Conservation (phyloP, 306 rosid species). For the Cajanus cajan region DNA sequence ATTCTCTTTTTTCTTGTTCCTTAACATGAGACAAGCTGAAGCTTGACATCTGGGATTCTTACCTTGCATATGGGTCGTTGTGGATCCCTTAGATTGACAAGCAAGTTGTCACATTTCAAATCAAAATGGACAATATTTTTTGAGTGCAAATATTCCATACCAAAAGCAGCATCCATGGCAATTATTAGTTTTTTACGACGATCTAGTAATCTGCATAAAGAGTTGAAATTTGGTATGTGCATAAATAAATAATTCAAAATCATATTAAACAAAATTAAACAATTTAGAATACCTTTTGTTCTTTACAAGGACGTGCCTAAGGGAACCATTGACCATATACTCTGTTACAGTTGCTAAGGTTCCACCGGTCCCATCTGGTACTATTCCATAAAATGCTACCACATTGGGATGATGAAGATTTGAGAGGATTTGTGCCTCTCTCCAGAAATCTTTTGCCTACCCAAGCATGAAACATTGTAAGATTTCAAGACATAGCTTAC, state of each 20-base stretch:
- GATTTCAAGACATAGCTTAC: conserved; percentile 1
- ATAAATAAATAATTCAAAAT: conserved; percentile 13
- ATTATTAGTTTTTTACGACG: conserved; percentile 76
- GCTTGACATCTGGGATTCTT: conserved; percentile 25
- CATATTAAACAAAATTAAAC: not conserved
- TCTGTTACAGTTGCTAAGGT: conserved; percentile 90
- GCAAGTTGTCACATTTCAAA: conserved; percentile 92
- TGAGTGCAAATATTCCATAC: conserved; percentile 95
- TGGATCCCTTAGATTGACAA: conserved; percentile 87
- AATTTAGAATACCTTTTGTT: conserved; percentile 61
- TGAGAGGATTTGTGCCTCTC: conserved; percentile 91
- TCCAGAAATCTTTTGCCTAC: conserved; percentile 95
- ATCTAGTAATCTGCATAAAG: conserved; percentile 74
- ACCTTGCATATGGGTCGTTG: conserved; percentile 95
- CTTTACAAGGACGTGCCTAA: conserved; percentile 73
- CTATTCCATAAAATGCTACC: conserved; percentile 89
- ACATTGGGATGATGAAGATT: conserved; percentile 97
- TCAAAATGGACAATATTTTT: conserved; percentile 94
- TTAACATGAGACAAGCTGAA: conserved; percentile 9
- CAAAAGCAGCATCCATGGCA: conserved; percentile 96
- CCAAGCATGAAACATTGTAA: conserved; percentile 30
- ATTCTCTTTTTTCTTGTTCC: not conserved
- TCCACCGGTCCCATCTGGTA: conserved; percentile 85
- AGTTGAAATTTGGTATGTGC: conserved; percentile 20
- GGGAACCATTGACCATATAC: conserved; percentile 92